phyloP scores from a whole-genome alignment of 139 green algal species.

The Chlorella sorokiniana region DNA sequence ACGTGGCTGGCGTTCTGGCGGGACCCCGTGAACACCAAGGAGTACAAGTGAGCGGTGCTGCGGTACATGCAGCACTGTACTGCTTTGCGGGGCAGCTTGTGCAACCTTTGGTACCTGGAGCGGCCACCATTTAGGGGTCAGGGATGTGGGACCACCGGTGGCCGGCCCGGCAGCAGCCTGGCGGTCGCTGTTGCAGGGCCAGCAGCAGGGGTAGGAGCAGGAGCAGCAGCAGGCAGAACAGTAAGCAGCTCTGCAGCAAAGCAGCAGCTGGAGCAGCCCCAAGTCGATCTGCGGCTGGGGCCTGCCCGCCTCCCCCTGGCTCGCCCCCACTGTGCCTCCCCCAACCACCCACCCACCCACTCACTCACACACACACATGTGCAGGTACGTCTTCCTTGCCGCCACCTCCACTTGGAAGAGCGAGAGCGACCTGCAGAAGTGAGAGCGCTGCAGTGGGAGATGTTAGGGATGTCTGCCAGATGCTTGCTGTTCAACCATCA shows the following conservation, averaged over 20 bases:
- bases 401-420: slow-evolving; percentile 92
- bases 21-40: slow-evolving; percentile 90
- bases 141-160: too few species aligned
- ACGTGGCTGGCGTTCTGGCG: slow-evolving; percentile 99
- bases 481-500: neutral
- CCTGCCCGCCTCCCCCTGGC: too few species aligned
- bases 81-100: neutral
- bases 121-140: too few species aligned
- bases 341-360: neutral
- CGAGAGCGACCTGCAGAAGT: slow-evolving; percentile 90
- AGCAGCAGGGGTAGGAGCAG: too few species aligned
- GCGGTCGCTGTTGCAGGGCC: too few species aligned
- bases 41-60: slow-evolving; percentile 23
- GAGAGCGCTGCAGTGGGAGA: neutral
- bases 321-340: neutral
- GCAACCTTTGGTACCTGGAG: too few species aligned
- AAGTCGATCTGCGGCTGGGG: too few species aligned
- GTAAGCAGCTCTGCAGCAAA: too few species aligned
- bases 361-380: neutral
- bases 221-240: too few species aligned
- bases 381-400: slow-evolving; percentile 96
- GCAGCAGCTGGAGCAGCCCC: too few species aligned
- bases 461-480: slow-evolving; percentile 51
- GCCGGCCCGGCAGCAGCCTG: too few species aligned
- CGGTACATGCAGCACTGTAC: too few species aligned